Conservation (phyloP, 2,329 filamentous ascomycete genomes). For the Ophiostoma sp. region DNA sequence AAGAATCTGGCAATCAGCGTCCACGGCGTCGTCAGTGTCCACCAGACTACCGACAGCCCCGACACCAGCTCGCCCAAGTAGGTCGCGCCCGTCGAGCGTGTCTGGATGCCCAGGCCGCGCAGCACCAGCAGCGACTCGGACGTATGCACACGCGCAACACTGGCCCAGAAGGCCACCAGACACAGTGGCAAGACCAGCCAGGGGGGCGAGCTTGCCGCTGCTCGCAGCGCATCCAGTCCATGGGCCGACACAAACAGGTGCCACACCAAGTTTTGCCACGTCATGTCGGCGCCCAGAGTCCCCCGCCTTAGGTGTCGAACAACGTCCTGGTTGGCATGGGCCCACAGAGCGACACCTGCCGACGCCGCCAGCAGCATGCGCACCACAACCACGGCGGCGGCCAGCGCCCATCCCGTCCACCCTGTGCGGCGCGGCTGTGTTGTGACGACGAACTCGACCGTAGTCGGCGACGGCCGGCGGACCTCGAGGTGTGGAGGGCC, state of each 20-base stretch:
- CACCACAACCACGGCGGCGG: conserved; percentile 45
- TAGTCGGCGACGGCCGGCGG: conserved; percentile 76
- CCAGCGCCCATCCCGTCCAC: conserved; percentile 40
- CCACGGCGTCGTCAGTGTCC: conserved; percentile 34
- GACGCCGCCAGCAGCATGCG: conserved; percentile 46
- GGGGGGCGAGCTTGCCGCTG: conserved; percentile 38
- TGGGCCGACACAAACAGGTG: conserved; percentile 12
- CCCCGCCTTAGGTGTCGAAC: background rate
- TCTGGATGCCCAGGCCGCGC: conserved; percentile 87
- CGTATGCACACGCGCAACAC: conserved; percentile 51
- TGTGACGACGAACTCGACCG: conserved; percentile 89
- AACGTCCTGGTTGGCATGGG: background rate
- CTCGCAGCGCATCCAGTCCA: conserved; percentile 9
- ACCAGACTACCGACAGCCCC: conserved; percentile 36
- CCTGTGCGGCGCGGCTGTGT: conserved; percentile 58
- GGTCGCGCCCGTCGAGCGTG: conserved; percentile 67
- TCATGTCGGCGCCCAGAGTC: background rate
- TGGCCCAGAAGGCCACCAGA: conserved; percentile 44
- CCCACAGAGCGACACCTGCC: conserved; percentile 52
- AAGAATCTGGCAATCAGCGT: conserved; percentile 24
- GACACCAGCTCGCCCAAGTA: conserved; percentile 51
- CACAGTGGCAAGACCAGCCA: conserved; percentile 43
- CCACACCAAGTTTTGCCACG: conserved; percentile 14
- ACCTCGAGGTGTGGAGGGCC: conserved; percentile 60
- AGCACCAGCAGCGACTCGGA: conserved; percentile 88